Evolutionary conservation across 2,329 filamentous ascomycete genomes (phyloP).

Genomic region (Fusarium pseudocircinatum): DNA sequence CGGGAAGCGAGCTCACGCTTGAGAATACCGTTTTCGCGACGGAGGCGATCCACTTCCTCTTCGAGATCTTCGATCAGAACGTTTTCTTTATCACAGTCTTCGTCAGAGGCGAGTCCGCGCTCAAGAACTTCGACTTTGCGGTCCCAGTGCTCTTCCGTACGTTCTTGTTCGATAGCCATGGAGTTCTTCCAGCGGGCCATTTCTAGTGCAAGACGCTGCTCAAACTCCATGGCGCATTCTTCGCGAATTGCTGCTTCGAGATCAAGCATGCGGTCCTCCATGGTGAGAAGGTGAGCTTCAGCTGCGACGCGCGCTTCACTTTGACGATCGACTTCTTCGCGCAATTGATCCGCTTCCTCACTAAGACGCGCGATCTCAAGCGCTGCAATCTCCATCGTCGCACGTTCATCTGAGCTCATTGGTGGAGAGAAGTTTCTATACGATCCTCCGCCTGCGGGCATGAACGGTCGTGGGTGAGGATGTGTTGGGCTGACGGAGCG

Average conservation of each 20-base stretch:
- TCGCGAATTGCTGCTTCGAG: conserved; percentile 88
- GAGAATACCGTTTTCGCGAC: conserved; percentile 70
- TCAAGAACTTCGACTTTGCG: conserved; percentile 79
- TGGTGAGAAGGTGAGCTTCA: conserved; percentile 76
- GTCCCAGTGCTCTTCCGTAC: conserved; percentile 85
- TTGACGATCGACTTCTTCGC: conserved; percentile 75
- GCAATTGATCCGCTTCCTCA: conserved; percentile 77
- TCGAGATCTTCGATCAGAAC: conserved; percentile 71
- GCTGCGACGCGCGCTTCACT: conserved; percentile 74
- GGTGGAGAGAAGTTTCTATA: conserved; percentile 54
- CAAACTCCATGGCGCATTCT: conserved; percentile 89
- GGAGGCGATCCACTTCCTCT: conserved; percentile 75
- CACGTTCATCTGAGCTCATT: conserved; percentile 60
- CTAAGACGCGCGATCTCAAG: conserved; percentile 81
- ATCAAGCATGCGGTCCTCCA: conserved; percentile 71
- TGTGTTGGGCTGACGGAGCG: conserved; percentile 46
- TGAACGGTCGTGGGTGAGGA: conserved; percentile 52
- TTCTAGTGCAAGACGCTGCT: conserved; percentile 78
- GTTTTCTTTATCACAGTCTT: conserved; percentile 70
- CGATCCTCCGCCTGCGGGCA: conserved; percentile 49
- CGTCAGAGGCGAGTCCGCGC: conserved; percentile 56
- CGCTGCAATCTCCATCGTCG: conserved; percentile 84
- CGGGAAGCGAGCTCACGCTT: conserved; percentile 71
- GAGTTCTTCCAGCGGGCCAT: conserved; percentile 82
- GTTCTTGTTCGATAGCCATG: conserved; percentile 81